Percentiles rank a stretch among this genome's conserved stretches.
Evolutionary conservation across 2,329 filamentous ascomycete species (phyloP).

Genomic region (Trichoderma pleuroti): DNA sequence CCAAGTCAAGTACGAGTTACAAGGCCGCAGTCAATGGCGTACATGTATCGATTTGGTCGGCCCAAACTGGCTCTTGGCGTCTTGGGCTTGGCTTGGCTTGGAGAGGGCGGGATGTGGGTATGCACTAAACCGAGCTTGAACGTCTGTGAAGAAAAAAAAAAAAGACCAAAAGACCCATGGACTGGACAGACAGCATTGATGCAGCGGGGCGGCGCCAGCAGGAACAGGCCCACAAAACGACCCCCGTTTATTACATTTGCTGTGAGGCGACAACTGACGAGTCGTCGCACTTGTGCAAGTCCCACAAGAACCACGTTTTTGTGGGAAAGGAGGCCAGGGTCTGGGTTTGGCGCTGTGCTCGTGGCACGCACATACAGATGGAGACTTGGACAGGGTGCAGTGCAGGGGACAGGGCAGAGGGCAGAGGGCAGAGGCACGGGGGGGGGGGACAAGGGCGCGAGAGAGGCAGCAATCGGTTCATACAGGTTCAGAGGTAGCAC

Average conservation of each 20-base stretch:
- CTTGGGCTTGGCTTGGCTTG: background rate
- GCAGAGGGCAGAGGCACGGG: no score
- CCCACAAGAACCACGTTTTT: conserved; percentile 1
- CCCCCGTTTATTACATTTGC: conserved; percentile 18
- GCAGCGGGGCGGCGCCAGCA: background rate
- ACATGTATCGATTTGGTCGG: background rate
- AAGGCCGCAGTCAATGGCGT: background rate
- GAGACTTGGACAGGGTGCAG: background rate
- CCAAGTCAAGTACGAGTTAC: background rate
- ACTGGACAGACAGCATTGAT: background rate
- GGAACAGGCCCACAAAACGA: background rate
- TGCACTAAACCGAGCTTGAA: conserved; percentile 17
- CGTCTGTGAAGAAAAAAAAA: background rate
- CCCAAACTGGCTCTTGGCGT: background rate
- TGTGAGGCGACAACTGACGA: background rate
- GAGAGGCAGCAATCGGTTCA: background rate
- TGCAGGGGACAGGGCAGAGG: background rate
- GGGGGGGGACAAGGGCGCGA: background rate
- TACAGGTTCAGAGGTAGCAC: background rate
- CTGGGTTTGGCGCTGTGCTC: background rate
- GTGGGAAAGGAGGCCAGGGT: background rate
- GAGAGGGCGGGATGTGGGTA: conserved; percentile 3
- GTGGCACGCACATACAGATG: background rate
- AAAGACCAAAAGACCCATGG: background rate
- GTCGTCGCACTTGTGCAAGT: conserved; percentile 1